phyloP scores from a whole-genome alignment of 1,284 basidiomycete genomes.

The Ceratorhiza oryzae-sativae region DNA sequence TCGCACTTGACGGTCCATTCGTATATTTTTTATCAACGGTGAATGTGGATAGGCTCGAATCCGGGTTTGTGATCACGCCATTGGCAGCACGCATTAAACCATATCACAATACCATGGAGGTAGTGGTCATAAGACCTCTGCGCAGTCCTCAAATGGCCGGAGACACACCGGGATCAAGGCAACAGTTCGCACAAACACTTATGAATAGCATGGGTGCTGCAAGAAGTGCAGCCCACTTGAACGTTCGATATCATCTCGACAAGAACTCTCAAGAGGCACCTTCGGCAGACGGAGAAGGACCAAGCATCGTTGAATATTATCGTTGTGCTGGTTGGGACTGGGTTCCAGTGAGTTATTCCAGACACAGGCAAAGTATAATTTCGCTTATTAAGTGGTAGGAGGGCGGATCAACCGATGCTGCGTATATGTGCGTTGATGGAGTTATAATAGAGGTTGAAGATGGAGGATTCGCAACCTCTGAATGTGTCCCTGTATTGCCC shows the following conservation, averaged over 20 bases:
- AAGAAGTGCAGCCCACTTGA: slow-evolving; percentile 72
- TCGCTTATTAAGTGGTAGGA: slow-evolving; percentile 47
- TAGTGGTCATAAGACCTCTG: slow-evolving; percentile 83
- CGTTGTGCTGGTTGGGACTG: slow-evolving; percentile 85
- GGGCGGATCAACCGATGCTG: slow-evolving; percentile 62
- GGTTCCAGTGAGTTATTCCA: slow-evolving; percentile 68
- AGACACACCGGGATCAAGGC: slow-evolving; percentile 56
- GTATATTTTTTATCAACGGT: slow-evolving; percentile 83
- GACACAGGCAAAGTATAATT: neutral
- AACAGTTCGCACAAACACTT: slow-evolving; percentile 58
- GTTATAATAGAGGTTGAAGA: slow-evolving; percentile 64
- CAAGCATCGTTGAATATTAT: slow-evolving; percentile 78
- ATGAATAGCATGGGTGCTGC: slow-evolving; percentile 72
- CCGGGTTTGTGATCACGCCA: slow-evolving; percentile 78
- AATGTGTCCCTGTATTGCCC: neutral
- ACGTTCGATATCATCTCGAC: slow-evolving; percentile 62
- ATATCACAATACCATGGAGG: slow-evolving; percentile 64
- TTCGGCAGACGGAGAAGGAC: slow-evolving; percentile 57
- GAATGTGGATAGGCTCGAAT: slow-evolving; percentile 85
- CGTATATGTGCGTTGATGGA: slow-evolving; percentile 78
- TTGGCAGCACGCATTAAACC: slow-evolving; percentile 56
- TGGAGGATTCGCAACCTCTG: slow-evolving; percentile 55
- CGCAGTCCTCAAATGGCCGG: slow-evolving; percentile 61
- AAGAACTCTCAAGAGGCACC: slow-evolving; percentile 50
- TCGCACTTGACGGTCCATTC: slow-evolving; percentile 78